Base-by-base conservation (phyloP, 495 filamentous ascomycete species). In the Daldinia vernicosa region DNA sequence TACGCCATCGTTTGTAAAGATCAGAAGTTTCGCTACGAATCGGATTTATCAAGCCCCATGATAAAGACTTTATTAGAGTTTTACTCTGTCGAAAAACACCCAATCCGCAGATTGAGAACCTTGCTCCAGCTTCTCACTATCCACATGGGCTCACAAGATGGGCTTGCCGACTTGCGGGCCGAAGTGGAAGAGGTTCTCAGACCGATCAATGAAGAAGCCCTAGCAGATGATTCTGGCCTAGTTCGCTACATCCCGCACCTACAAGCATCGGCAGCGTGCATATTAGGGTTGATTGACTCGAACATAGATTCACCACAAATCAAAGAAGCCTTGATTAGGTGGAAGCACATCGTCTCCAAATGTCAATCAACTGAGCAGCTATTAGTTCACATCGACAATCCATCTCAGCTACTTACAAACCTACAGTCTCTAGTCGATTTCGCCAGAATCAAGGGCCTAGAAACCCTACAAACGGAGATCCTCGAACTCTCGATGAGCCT, bases 391-490 rank as follows among this genome's bases (percentile, higher is more conserved):
- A 76, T 97, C 37, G 88, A 92, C 59, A 88, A 93, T 68, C 74
- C 86, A 5, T 79, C 85, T 5, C 83, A 85, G 22, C 87, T 89
- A 59, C 64, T 91, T 11, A 72, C 82, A 37, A 89, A 93, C 61
- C 82, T 97, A 11, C 85, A 88, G 63, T 84, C 88, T 2, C 74
- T 94, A n/a, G 85, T 88, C 19, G 91, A 97, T 60, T 96, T 92
- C 71, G 84, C 93, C 1, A 89, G 90, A 35, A 90, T 94, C 74
- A 91, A 91, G 63, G 93, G 93, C 2, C 76, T 82, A 22, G 80
- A 82, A 27, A 75, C 69, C 12, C 71, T 83, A 11, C 79, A 84
- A n/a, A 79, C 83, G 4, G 78, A 79, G 0, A 80, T 81, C 1
- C 77, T 86, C 5, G 84, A 86, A 69, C 76, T 87, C 9, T 75